A percentile compares a stretch with the other conserved stretches of the same genome.
These are phyloP conservation scores for Oryza meridionalis DNA, from an alignment of 176 grass and related monocot species.

Conservation along the genomic window DNA sequence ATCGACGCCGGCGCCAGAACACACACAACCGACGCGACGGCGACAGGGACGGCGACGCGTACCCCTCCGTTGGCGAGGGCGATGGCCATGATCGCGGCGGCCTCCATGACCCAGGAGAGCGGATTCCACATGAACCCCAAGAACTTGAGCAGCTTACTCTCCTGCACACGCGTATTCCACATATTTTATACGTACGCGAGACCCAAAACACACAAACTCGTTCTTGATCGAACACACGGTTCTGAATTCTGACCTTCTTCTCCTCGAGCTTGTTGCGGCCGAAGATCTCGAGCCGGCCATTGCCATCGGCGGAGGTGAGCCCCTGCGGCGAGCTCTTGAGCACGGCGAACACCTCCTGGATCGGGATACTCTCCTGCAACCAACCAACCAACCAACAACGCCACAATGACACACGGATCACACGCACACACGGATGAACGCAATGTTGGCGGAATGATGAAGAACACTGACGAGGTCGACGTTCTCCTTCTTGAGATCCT, in stretches of 20 bases:
- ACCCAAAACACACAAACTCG: neutral
- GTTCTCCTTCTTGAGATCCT: constrained; percentile 74
- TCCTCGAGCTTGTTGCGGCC: constrained; percentile 95
- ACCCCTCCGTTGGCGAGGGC: constrained; percentile 67
- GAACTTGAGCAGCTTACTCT: constrained; percentile 85
- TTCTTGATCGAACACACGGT: neutral
- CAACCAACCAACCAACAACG: neutral
- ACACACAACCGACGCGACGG: neutral
- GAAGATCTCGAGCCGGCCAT: constrained; percentile 58
- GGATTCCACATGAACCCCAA: constrained; percentile 98
- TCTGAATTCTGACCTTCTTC: constrained; percentile 48
- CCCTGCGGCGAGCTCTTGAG: constrained; percentile 58
- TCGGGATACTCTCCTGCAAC: constrained; percentile 62
- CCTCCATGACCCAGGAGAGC: constrained; percentile 94
- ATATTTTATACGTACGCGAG: neutral
- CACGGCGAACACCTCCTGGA: constrained; percentile 66
- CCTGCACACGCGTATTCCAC: constrained; percentile 36
- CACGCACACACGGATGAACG: neutral
- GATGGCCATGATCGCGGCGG: constrained; percentile 78
- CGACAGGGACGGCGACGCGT: neutral
- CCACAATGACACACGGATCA: neutral
- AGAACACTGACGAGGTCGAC: constrained; percentile 66
- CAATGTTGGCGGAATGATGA: too few species aligned
- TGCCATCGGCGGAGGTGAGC: constrained; percentile 53
- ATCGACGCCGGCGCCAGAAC: neutral